Percentiles rank a stretch among this genome's conserved stretches.
Evolutionary conservation across 106 monocot genomes (phyloP).

Genomic region (Dendrobium catenatum): DNA sequence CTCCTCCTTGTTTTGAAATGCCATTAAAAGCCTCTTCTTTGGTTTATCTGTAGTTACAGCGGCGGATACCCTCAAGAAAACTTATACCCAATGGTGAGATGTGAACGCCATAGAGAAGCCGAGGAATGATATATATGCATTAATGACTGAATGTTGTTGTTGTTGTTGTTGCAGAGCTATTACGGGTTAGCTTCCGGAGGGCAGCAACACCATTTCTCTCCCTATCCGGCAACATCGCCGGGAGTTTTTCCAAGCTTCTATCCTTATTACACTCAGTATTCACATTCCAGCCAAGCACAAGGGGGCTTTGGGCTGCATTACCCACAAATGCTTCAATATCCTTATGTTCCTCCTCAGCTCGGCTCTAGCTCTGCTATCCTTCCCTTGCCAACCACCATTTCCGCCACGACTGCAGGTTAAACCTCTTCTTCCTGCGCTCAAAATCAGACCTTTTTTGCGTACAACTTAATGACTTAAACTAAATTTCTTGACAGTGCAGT

Average conservation of each 20-base stretch:
- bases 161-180: constrained; percentile 30
- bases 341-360: constrained; percentile 36
- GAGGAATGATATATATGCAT: not conserved
- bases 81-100: constrained; percentile 48
- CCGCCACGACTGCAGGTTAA: not conserved
- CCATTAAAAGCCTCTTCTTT: not conserved
- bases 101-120: not conserved
- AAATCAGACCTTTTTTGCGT: not conserved
- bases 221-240: constrained; percentile 26
- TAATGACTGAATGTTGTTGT: not conserved
- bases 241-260: constrained; percentile 30
- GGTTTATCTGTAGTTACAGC: constrained; percentile 28
- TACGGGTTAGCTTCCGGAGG: constrained; percentile 21
- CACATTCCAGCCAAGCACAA: constrained; percentile 27
- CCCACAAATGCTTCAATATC: constrained; percentile 54
- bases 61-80: constrained; percentile 52
- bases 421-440: not conserved
- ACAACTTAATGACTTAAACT: not conserved
- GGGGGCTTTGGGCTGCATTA: constrained; percentile 27
- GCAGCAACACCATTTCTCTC: constrained; percentile 31
- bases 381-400: not conserved
- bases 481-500: constrained; percentile 9
- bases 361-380: constrained; percentile 18
- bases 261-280: constrained; percentile 40
- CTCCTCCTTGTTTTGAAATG: not conserved